Conservation (phyloP, 2,329 filamentous ascomycete genomes). For the Macroventuria anomochaeta region DNA sequence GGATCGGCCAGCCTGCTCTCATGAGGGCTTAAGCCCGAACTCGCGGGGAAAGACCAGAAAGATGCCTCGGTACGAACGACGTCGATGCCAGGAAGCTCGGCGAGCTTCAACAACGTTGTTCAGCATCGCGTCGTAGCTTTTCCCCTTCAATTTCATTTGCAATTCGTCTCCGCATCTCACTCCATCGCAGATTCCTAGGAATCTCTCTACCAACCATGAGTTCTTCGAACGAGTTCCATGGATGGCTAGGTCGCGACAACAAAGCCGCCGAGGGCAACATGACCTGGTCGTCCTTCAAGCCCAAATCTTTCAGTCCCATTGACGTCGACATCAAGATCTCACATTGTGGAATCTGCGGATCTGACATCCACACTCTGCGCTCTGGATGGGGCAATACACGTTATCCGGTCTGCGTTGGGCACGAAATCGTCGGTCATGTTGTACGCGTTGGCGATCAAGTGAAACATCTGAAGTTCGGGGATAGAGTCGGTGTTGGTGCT, state of each 20-base stretch:
- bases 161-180: neutral
- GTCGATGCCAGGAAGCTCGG: conserved; percentile 9
- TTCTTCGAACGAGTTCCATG: conserved; percentile 58
- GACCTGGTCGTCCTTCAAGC: conserved; percentile 59
- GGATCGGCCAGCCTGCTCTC: neutral
- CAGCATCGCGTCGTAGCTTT: neutral
- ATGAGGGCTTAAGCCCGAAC: conserved; percentile 1
- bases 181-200: neutral
- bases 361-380: conserved; percentile 48
- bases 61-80: conserved; percentile 13
- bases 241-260: conserved; percentile 62
- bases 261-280: conserved; percentile 61
- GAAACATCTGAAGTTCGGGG: conserved; percentile 63
- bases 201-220: conserved; percentile 24
- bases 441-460: conserved; percentile 47
- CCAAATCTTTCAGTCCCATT: conserved; percentile 48
- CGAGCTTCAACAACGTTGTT: neutral
- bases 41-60: conserved; percentile 12
- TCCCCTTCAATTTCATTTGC: too few relatives aligned
- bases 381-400: conserved; percentile 55
- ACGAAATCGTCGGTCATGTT: conserved; percentile 52
- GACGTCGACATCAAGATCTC: conserved; percentile 47
- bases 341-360: conserved; percentile 47
- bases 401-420: conserved; percentile 52
- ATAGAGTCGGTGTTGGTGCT: conserved; percentile 63